Base-by-base conservation (phyloP, 306 rosid species). In the Myrica gale region DNA sequence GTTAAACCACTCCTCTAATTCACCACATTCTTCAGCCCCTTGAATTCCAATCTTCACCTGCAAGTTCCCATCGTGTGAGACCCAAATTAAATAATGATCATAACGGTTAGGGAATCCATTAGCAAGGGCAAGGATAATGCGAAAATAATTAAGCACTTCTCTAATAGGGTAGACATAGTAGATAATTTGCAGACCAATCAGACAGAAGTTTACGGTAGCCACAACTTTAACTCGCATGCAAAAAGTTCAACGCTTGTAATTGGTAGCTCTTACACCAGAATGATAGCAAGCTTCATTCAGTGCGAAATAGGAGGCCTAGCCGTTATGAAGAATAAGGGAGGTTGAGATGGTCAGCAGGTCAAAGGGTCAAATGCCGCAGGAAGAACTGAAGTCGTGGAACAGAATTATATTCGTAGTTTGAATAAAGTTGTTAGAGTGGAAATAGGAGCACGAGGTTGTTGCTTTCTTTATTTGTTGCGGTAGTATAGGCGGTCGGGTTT, bases 1-100 rank as follows among this genome's bases (percentile, higher is more conserved):
- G 76, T 95, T 92, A 77, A 95, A 95, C 97, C 97, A 90, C 87
- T 85, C 99, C 82, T 95, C 99, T 68, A 56, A 85, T 21, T 95
- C 99, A 46, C 88, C 99, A 69, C 82, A 95, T 76, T 90, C 86
- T 68, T 85, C 90, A 48, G 97, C 99, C 69, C 97, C 96, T 87
- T 73, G 81, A 56, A 89, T 76, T 72, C 85, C 97, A 66, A 90
- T 76, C 79, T 95, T 95, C 46, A 94, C 91, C 98, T 92, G 90
- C 79, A 82, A 48, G 70, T 78, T 56, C 65, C 77, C 86, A 80
- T 68, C 53, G 66, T 55, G 44, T 79, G 72, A 60, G 53, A 45
- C 73, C 66, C 17, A 77, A 79, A 37, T 9, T n/a, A 63, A 21
- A 46, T 32, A 32, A 32, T 32, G 2, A 32, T 32, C 37, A 32